Evolutionary conservation across 2,329 filamentous ascomycete species (phyloP), one percentile per base, ranked within the genome.

Genomic region (Cercospora zeina): DNA sequence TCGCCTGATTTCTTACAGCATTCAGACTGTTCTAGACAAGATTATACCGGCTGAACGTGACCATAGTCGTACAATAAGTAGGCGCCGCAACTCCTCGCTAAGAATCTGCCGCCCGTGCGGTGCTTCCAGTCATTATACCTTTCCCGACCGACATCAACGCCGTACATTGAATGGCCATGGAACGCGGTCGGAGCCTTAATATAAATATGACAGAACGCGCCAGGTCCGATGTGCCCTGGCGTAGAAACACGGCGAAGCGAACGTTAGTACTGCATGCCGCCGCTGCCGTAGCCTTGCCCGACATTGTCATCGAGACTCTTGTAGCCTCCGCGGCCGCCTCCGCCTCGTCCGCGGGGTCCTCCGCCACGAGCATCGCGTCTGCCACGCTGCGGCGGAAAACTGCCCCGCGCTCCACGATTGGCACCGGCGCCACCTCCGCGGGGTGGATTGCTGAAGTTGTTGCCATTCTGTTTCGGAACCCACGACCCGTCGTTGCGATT

Each of bases 301-400:
- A 70, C 67, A 36, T 77, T 75, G 66, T 80, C 78, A 62, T 81
- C 79, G 27, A 81, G 70, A 63, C 76, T 79, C 54, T 74, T 70
- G 65, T 81, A 81, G 37, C 74, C 73, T 8, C 68, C 69, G 51
- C 73, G 63, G 14, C 68, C 63, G 14, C 72, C 69, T 16, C 73
- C 72, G 27, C 73, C 71, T 21, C 72, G 66, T 14, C 66, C 65
- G 10, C 68, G 65, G 16, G 68, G 61, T 8, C 66, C 65, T 8
- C 66, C 57, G 14, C 64, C 58, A 30, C 65, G 37, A 14, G 47
- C 56, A 16, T 71, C 69, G 45, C 77, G 56, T 82, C 78, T 10
- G 82, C 79, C 49, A 16, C 51, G 58, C 36, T 49, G 50, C 36
- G 45, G 54, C 19, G 54, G 37, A 11, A 54, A 60, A 37, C 42